Base-by-base conservation (phyloP, 192 early-diverging fungal species). In the Jimgerdemannia flammicorona region DNA sequence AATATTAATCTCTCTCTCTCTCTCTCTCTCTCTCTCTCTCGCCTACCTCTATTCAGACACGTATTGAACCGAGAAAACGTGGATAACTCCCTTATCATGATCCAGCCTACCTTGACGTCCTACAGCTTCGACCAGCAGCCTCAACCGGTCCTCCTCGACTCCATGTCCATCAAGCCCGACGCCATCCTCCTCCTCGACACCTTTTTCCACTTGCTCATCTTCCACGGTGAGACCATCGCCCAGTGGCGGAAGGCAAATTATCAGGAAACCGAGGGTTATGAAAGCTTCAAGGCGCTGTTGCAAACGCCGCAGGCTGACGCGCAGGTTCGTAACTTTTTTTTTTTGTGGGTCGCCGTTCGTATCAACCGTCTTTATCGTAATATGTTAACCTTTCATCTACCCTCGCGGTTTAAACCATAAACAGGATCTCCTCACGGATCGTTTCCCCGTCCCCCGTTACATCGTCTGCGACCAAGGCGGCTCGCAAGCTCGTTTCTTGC, bases 141-240 rank as follows among this genome's bases (percentile, higher is more conserved):
- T 20, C 89, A 93, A 69, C 97, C 98, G 7, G 98, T 98, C 4
- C 80, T 98, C 29, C 82, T 99, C 73, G 98, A 99, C 86, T 99
- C 97, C 29, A 89, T 98, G n/a, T 99, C 98, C 39, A 94, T 99
- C 83, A 96, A 98, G 81, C 92, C 94, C 4, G 95, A 99, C 77
- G 89, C 90, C 7, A 94, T 98, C 67, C 74, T 99, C 44, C 84
- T 99, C 7, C 84, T 99, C 41, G 98, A 99, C 80, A 98, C 98
- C 4, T 99, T 95, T 87, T 99, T 99, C 93, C 96, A 99, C 81
- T 93, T 98, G 64, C 91, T 99, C 20, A 98, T 99, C 77, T 99
- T 96, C 94, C 98, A 99, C 75, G 98, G 98, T 65, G 94, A 96
- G 77, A 97, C 94, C 3, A 93, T 99, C 78, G 96, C 97, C 14